Evolutionary conservation across 352 stramenopile species (phyloP).

Genomic region (Pythium myriotylum): DNA sequence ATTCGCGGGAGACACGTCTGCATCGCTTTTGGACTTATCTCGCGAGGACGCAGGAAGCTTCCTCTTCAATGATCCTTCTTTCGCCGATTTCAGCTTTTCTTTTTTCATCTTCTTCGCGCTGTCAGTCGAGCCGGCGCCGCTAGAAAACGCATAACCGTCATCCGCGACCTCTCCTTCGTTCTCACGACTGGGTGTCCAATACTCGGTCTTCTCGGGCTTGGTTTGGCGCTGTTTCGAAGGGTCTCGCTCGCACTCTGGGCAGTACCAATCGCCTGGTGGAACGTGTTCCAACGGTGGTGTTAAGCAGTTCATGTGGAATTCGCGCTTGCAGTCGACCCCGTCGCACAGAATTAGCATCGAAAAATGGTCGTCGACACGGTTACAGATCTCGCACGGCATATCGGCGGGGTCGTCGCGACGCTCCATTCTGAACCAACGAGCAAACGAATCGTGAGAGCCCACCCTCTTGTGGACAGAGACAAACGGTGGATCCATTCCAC

Average conservation of each 20-base stretch:
- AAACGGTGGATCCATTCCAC: background rate
- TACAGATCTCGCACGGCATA: slow-evolving; percentile 82
- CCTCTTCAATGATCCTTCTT: slow-evolving; percentile 57
- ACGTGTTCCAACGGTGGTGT: slow-evolving; percentile 61
- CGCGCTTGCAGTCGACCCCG: slow-evolving; percentile 74
- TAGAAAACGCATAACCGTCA: slow-evolving; percentile 5
- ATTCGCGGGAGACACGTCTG: slow-evolving; percentile 17
- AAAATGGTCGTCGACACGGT: slow-evolving; percentile 79
- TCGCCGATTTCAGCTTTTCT: slow-evolving; percentile 52
- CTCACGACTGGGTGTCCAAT: slow-evolving; percentile 9
- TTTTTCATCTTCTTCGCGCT: slow-evolving; percentile 53
- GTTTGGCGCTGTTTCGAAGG: slow-evolving; percentile 32
- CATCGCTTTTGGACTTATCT: slow-evolving; percentile 29
- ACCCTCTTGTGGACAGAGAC: background rate
- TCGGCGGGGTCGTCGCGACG: slow-evolving; percentile 63
- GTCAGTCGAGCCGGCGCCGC: background rate
- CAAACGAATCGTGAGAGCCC: background rate
- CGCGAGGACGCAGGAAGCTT: slow-evolving; percentile 50
- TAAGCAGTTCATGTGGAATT: slow-evolving; percentile 89
- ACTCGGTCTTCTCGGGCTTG: slow-evolving; percentile 22
- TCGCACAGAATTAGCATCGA: slow-evolving; percentile 87
- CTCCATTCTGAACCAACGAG: slow-evolving; percentile 56
- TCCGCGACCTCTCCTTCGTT: slow-evolving; percentile 12
- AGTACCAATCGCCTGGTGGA: slow-evolving; percentile 79
- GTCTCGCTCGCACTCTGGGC: slow-evolving; percentile 62